Base-by-base conservation (phyloP, 148 eudicot genomes). In the Cornus controversa region DNA sequence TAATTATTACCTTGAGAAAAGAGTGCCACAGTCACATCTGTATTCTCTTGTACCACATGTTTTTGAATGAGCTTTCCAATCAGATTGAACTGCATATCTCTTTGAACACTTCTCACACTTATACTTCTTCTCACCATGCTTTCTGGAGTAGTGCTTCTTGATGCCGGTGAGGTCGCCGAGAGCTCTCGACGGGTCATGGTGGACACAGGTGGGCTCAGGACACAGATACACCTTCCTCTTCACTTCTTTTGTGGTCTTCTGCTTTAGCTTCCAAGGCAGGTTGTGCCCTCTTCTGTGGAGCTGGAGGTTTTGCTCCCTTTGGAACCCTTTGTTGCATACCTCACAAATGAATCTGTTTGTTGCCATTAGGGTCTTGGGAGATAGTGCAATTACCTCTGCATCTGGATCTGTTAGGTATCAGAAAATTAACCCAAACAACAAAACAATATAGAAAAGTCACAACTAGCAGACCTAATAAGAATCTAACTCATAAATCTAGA, bases 261-360 rank as follows among this genome's bases (percentile, higher is more conserved):
- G 86, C 50, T 75, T 82, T 24, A 87, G 74, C 63, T 85, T 87
- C 90, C 90, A 87, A 9, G 90, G 90, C 5, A 87, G 82, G 58
- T 87, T 87, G 78, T 87, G 90, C 4, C 90, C 90, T 70, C 90
- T 80, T 60, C 87, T 82, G 69, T 87, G 90, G 42, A 87, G 90
- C 63, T 87, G 85, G 7, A 87, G 75, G 76, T 87, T 87, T 50
- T 87, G 90, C 62, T 84, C 90, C 20, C 90, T 84, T 71, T 84
- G 90, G 50, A 87, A 87, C 3, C 90, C 90, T 76, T 84, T 87
- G 84, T 82, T 80, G 77, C 90, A 87, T 9, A 87, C 90, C 66
- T 87, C 87, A 34, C 90, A 87, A 20, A 84, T 78, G 80, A 87
- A 87, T 8, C 84, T 66, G 70, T 87, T 84, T n/a, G 87, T 87